Evolutionary conservation across 2,329 filamentous ascomycete species (phyloP), one percentile per base, ranked within the genome.

Genomic region (Lachnellula suecica): DNA sequence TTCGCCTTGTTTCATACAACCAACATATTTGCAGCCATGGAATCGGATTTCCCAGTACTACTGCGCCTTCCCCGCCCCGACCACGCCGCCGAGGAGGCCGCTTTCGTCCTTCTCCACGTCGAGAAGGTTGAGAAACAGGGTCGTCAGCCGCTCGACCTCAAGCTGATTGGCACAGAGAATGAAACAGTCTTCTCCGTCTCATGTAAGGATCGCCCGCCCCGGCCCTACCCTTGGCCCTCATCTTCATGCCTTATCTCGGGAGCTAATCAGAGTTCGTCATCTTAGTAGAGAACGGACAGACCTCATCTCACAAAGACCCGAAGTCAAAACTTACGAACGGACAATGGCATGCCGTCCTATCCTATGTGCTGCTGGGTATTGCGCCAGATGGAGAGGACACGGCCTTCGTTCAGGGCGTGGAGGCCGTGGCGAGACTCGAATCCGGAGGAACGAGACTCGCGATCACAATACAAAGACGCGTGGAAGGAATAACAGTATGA

Each of bases 291-390:
- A 82, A 87, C 53, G 77, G 76, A 60, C 74, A 73, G 34, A 69
- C 82, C 47, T 70, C 74, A 34, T 75, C 77, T 8, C 72, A 85
- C 44, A 80, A 77, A 57, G 71, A 75, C 23, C 74, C 76, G 61
- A 81, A 77, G 58, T 79, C 75, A 45, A 74, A 76, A n/a, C 79
- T 79, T 54, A 74, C 77, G 20, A 72, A 81, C 52, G 72, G 77
- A n/a, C 85, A 91, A 68, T 92, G 88, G 88, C 77, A 84, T 65
- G 63, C 69, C 13, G 79, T 87, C 46, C 70, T 92, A 17, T 71
- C 73, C 43, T 74, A 77, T 43, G 70, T 85, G 44, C 73, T 92
- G 29, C 72, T 83, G 9, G 72, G 72, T 50, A 62, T 70, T 56
- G 58, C 54, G 54, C 50, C 62, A 37, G 71, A 78, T 44, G 67